phyloP scores from a whole-genome alignment of 106 monocot species.

The Dendrobium nobile region DNA sequence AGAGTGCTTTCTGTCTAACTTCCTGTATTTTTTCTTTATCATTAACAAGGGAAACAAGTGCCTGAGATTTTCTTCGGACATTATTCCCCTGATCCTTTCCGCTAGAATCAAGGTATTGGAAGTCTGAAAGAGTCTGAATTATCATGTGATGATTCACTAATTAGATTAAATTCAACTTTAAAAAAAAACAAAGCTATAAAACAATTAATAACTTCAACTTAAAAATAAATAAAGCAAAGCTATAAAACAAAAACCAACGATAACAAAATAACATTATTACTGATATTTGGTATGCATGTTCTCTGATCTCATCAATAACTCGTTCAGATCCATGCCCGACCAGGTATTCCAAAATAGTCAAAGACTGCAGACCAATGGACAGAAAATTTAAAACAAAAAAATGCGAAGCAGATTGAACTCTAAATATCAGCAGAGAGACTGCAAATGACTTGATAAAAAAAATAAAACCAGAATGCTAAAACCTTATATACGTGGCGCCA shows the following conservation, averaged over 20 bases:
- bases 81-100: slow-evolving; percentile 89
- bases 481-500: slow-evolving; percentile 99
- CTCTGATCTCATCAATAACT: slow-evolving; percentile 86
- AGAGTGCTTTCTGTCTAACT: slow-evolving; percentile 68
- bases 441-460: not conserved
- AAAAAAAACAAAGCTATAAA: not conserved
- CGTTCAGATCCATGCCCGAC: slow-evolving; percentile 88
- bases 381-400: not conserved
- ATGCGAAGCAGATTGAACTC: not conserved
- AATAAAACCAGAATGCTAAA: not conserved
- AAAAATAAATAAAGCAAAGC: not conserved
- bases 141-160: slow-evolving; percentile 1
- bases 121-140: slow-evolving; percentile 71
- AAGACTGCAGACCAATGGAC: slow-evolving; percentile 34
- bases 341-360: slow-evolving; percentile 87
- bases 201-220: not conserved
- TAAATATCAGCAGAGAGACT: not conserved
- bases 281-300: slow-evolving; percentile 86
- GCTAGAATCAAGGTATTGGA: slow-evolving; percentile 89
- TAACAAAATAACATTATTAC: slow-evolving; percentile 26
- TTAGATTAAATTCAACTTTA: not conserved
- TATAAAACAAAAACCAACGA: not conserved
- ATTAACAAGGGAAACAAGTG: slow-evolving; percentile 77
- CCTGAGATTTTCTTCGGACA: slow-evolving; percentile 84
- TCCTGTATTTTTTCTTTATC: slow-evolving; percentile 88